These are phyloP conservation scores for Xylaria cubensis DNA, from an alignment of 495 filamentous ascomycete genomes.

Conservation along the genomic window DNA sequence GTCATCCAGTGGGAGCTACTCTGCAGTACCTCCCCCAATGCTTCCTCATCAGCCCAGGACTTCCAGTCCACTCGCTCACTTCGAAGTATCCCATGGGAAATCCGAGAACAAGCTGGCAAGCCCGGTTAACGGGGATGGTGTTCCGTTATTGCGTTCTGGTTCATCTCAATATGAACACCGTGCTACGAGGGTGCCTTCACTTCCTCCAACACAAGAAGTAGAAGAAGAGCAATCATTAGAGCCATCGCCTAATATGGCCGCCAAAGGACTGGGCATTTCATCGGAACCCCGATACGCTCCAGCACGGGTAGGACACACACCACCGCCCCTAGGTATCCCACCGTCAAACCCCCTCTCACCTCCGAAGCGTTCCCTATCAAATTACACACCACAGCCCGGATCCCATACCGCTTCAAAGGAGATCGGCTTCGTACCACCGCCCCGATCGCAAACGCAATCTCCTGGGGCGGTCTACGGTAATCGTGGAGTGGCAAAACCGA, in stretches of 20 bases:
- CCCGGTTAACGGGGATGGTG: slow-evolving; percentile 40
- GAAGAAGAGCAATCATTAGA: slow-evolving; percentile 53
- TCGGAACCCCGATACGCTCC: slow-evolving; percentile 43
- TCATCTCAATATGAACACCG: slow-evolving; percentile 55
- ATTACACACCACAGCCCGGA: slow-evolving; percentile 50
- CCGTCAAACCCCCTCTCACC: slow-evolving; percentile 54
- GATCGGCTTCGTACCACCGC: slow-evolving; percentile 61
- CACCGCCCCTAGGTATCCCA: slow-evolving; percentile 49
- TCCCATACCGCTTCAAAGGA: slow-evolving; percentile 41
- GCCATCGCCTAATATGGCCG: slow-evolving; percentile 35
- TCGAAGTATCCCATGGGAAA: slow-evolving; percentile 55
- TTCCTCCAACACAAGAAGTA: slow-evolving; percentile 61
- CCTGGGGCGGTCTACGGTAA: slow-evolving; percentile 67
- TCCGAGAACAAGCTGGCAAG: slow-evolving; percentile 37
- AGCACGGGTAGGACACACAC: slow-evolving; percentile 45
- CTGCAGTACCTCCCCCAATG: slow-evolving; percentile 51
- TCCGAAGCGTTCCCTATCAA: slow-evolving; percentile 58
- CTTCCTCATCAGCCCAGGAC: slow-evolving; percentile 82
- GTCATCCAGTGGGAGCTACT: slow-evolving; percentile 49
- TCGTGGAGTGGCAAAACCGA: slow-evolving; percentile 48
- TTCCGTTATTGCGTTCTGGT: slow-evolving; percentile 50
- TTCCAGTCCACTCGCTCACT: slow-evolving; percentile 82
- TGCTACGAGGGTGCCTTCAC: slow-evolving; percentile 52
- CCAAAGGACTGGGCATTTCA: slow-evolving; percentile 31
- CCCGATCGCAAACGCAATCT: slow-evolving; percentile 85